phyloP scores from a whole-genome alignment of 352 stramenopile genomes.

The Globisporangium middletonii region DNA sequence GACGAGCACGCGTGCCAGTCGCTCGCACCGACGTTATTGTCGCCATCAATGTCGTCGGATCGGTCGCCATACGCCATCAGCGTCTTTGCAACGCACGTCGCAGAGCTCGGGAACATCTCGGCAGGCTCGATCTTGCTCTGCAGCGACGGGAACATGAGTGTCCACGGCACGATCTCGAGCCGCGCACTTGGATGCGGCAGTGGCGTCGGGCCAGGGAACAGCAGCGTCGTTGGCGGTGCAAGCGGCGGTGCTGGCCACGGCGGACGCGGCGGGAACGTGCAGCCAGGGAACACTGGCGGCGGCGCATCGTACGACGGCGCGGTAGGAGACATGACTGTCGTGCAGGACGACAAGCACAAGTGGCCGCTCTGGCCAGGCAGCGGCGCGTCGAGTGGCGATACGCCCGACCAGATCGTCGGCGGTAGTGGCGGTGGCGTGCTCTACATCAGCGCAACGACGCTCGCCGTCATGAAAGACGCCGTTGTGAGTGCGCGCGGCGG shows the following conservation, averaged over 20 bases:
- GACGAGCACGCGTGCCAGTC: conserved; percentile 30
- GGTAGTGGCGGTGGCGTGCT: conserved; percentile 69
- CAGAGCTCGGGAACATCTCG: conserved; percentile 38
- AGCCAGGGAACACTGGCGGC: conserved; percentile 43
- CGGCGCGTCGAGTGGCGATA: conserved; percentile 46
- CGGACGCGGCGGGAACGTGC: conserved; percentile 49
- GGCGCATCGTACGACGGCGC: conserved; percentile 36
- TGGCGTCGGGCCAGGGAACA: conserved; percentile 49
- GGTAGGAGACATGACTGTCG: not conserved
- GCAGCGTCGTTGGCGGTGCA: conserved; percentile 34
- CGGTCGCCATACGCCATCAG: conserved; percentile 32
- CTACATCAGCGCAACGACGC: conserved; percentile 47
- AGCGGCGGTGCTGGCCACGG: conserved; percentile 69
- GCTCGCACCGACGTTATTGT: conserved; percentile 6
- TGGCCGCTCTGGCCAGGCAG: conserved; percentile 72
- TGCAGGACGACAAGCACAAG: not conserved
- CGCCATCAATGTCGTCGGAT: conserved; percentile 1
- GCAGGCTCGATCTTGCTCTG: conserved; percentile 59
- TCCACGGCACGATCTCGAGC: conserved; percentile 33
- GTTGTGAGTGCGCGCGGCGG: conserved; percentile 48
- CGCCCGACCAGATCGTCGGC: conserved; percentile 40
- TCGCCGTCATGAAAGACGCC: conserved; percentile 37
- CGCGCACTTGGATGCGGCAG: conserved; percentile 39
- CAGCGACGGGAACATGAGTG: conserved; percentile 28
- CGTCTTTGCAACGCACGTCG: conserved; percentile 35